phyloP scores from a whole-genome alignment of 1,139 yeast genomes.

The Blastobotrys proliferans region DNA sequence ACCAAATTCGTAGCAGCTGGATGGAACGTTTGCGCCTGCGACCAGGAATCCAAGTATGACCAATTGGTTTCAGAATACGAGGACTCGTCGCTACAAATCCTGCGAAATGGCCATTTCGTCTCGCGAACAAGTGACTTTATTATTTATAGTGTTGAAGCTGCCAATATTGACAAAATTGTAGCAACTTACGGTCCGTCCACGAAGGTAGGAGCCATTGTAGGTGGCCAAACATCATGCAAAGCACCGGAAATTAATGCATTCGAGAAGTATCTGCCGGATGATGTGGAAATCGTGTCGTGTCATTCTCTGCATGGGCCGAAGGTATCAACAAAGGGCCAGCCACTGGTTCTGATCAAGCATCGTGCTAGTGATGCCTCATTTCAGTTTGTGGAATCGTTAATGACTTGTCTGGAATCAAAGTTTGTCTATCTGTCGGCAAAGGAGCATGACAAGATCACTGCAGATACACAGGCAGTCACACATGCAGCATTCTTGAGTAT shows the following conservation, averaged over 20 bases:
- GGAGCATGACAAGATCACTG: conserved; percentile 91
- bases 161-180: conserved; percentile 68
- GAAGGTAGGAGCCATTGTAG: conserved; percentile 82
- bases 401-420: conserved; percentile 73
- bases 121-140: conserved; percentile 76
- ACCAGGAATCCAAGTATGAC: conserved; percentile 63
- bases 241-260: conserved; percentile 86
- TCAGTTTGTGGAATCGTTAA: conserved; percentile 56
- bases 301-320: conserved; percentile 95
- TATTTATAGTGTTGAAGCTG: conserved; percentile 81
- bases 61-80: conserved; percentile 42
- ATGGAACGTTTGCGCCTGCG: conserved; percentile 91
- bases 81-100: conserved; percentile 43
- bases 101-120: conserved; percentile 75
- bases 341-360: conserved; percentile 79
- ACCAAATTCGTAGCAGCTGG: conserved; percentile 73
- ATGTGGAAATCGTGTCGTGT: conserved; percentile 76
- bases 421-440: conserved; percentile 73
- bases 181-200: conserved; percentile 78
- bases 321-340: conserved; percentile 87
- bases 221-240: conserved; percentile 98
- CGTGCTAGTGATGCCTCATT: conserved; percentile 56
- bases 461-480: conserved; percentile 97
- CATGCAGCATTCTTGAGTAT: conserved; percentile 95
- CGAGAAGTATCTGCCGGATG: conserved; percentile 67